Conservation (phyloP, 768 basidiomycete genomes). For the Suillus subluteus region DNA sequence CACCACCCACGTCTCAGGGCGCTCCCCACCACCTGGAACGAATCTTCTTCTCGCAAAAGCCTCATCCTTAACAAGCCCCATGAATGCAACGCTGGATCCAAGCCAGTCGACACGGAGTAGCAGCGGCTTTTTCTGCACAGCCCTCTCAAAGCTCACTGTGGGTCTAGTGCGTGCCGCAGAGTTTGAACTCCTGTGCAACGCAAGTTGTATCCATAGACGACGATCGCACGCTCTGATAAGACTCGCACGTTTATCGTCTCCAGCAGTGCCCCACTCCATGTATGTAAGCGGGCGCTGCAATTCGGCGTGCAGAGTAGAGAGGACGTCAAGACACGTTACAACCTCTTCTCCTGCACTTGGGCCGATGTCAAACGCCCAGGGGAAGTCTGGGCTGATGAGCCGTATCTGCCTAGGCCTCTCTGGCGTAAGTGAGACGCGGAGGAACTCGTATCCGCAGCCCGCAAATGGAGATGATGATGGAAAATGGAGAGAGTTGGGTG, state of each 20-base stretch:
- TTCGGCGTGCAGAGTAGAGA: slow-evolving; percentile 2
- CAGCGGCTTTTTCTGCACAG: not conserved
- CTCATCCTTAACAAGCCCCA: slow-evolving; percentile 10
- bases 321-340: slow-evolving; percentile 13
- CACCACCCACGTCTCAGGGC: slow-evolving; percentile 13
- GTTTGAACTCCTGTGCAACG: not conserved
- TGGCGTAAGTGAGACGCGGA: slow-evolving; percentile 3
- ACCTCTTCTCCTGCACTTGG: not conserved
- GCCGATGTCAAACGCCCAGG: slow-evolving; percentile 14
- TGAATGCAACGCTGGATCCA: slow-evolving; percentile 9
- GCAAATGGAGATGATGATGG: slow-evolving; percentile 8
- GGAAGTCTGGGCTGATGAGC: slow-evolving; percentile 12
- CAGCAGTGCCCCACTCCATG: slow-evolving; percentile 11
- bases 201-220: not conserved
- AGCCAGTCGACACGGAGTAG: slow-evolving; percentile 18
- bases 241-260: slow-evolving; percentile 1
- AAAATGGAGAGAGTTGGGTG: slow-evolving; percentile 5
- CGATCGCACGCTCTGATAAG: slow-evolving; percentile 7
- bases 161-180: not conserved
- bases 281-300: slow-evolving; percentile 12
- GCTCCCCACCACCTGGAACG: slow-evolving; percentile 6
- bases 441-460: not conserved
- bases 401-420: slow-evolving; percentile 4
- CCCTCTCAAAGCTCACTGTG: not conserved
- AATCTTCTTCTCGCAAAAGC: slow-evolving; percentile 7